phyloP scores from a whole-genome alignment of 2,329 filamentous ascomycete genomes.

The Nothophoma quercina region DNA sequence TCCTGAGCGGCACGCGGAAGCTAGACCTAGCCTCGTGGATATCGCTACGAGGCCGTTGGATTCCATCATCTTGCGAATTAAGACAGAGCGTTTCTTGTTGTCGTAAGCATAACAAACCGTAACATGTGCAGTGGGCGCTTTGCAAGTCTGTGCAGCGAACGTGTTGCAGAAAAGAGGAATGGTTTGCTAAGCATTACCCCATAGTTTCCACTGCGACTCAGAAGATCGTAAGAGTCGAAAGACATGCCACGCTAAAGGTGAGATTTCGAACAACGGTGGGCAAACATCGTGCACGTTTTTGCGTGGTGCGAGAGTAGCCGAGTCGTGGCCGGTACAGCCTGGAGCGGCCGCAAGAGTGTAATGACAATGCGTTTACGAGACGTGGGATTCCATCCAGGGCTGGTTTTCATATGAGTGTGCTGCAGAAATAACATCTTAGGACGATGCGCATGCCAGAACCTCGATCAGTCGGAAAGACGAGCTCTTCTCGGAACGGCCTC shows the following conservation, averaged over 20 bases:
- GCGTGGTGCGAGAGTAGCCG: conserved; percentile 15
- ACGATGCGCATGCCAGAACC: neutral
- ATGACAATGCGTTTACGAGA: conserved; percentile 38
- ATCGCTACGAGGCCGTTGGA: conserved; percentile 5
- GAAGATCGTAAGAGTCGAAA: conserved; percentile 13
- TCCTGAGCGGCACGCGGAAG: neutral
- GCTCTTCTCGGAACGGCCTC: neutral
- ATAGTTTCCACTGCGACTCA: conserved; percentile 23
- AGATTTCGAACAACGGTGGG: conserved; percentile 19
- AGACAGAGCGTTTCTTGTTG: conserved; percentile 6
- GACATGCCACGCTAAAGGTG: conserved; percentile 36
- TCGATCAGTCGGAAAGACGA: neutral
- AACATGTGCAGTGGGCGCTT: conserved; percentile 8
- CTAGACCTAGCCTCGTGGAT: neutral
- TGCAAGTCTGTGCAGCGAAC: conserved; percentile 1
- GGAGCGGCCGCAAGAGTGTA: conserved; percentile 27
- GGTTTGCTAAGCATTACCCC: conserved; percentile 18
- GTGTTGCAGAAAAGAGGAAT: conserved; percentile 8
- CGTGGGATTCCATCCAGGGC: conserved; percentile 36
- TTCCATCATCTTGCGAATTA: conserved; percentile 13
- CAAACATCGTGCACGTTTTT: conserved; percentile 26
- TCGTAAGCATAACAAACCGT: conserved; percentile 17
- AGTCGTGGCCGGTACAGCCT: conserved; percentile 16
- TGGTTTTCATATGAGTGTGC: neutral
- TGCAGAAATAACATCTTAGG: neutral